Evolutionary conservation across 2,329 filamentous ascomycete genomes (phyloP).

Genomic region (Cladophialophora psammophila): DNA sequence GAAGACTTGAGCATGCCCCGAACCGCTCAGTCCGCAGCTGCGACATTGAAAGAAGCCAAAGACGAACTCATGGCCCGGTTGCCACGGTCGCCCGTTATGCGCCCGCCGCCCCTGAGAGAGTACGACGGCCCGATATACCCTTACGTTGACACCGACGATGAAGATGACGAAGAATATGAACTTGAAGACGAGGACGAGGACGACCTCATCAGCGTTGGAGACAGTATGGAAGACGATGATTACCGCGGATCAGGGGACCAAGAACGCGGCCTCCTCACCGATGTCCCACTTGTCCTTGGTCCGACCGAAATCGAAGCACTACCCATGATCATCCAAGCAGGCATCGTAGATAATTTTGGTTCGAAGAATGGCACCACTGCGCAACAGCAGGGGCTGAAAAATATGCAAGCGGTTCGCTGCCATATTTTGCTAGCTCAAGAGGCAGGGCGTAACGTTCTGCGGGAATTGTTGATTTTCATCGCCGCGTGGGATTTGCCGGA

Average conservation of each 20-base stretch:
- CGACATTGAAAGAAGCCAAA: conserved; percentile 60
- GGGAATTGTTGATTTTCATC: conserved; percentile 93
- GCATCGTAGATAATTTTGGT: conserved; percentile 82
- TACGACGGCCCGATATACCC: conserved; percentile 51
- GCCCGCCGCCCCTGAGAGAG: conserved; percentile 41
- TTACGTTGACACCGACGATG: conserved; percentile 44
- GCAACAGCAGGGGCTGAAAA: conserved; percentile 67
- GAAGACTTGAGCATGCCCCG: conserved; percentile 57
- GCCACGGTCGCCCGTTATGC: conserved; percentile 45
- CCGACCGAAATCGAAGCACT: conserved; percentile 95
- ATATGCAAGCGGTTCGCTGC: conserved; percentile 88
- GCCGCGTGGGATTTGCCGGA: conserved; percentile 96
- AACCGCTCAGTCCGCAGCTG: conserved; percentile 56
- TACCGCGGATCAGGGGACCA: conserved; percentile 60
- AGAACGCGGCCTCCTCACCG: conserved; percentile 81
- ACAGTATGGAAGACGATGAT: conserved; percentile 59
- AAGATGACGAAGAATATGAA: conserved; percentile 54
- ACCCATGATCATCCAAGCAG: conserved; percentile 96
- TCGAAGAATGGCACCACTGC: conserved; percentile 53
- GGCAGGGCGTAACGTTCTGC: conserved; percentile 84
- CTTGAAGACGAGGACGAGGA: conserved; percentile 48
- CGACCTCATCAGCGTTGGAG: conserved; percentile 52
- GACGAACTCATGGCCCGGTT: conserved; percentile 59
- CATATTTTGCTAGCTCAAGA: conserved; percentile 89
- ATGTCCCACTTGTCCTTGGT: conserved; percentile 91